A percentile compares a stretch with the other conserved stretches of the same genome.
These are phyloP conservation scores for Cyberlindnera veronae DNA, from an alignment of 805 yeast species.

Conservation along the genomic window DNA sequence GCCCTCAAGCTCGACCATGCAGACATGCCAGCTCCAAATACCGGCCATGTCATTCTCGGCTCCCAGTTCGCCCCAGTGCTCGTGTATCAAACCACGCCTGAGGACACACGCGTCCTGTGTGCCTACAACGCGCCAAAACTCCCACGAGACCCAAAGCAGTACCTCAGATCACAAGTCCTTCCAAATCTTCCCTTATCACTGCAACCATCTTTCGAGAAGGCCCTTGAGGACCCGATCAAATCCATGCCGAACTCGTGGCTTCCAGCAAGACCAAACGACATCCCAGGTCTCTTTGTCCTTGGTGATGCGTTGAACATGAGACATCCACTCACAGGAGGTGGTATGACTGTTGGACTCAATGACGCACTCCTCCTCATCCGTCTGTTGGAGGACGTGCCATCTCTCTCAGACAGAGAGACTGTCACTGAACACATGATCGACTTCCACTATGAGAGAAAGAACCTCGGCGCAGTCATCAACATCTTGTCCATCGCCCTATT, in stretches of 20 bases:
- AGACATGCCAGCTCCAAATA: slow-evolving; percentile 63
- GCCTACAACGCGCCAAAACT: slow-evolving; percentile 73
- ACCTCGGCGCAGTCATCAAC: slow-evolving; percentile 78
- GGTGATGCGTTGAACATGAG: slow-evolving; percentile 98
- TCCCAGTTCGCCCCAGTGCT: slow-evolving; percentile 77
- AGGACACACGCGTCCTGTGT: slow-evolving; percentile 85
- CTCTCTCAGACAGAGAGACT: slow-evolving; percentile 52
- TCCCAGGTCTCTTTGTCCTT: slow-evolving; percentile 73
- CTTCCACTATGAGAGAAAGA: slow-evolving; percentile 78
- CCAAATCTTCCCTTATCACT: slow-evolving; percentile 64
- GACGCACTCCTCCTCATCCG: slow-evolving; percentile 72
- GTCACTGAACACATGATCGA: slow-evolving; percentile 55
- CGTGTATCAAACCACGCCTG: slow-evolving; percentile 79
- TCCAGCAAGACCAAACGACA: slow-evolving; percentile 67
- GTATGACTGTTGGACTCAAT: slow-evolving; percentile 95
- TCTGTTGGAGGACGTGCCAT: slow-evolving; percentile 50
- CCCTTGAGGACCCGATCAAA: slow-evolving; percentile 60
- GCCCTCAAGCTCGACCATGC: slow-evolving; percentile 78
- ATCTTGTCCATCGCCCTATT: slow-evolving; percentile 88
- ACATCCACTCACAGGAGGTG: slow-evolving; percentile 98
- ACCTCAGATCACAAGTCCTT: slow-evolving; percentile 57
- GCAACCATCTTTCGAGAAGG: slow-evolving; percentile 64
- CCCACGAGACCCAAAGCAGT: slow-evolving; percentile 65
- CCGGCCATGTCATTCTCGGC: slow-evolving; percentile 90
- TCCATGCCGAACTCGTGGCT: slow-evolving; percentile 94